Percentiles rank a stretch among this genome's conserved stretches.
phyloP scores from a whole-genome alignment of 306 rosid genomes.

The Hippophae gyantsensis region DNA sequence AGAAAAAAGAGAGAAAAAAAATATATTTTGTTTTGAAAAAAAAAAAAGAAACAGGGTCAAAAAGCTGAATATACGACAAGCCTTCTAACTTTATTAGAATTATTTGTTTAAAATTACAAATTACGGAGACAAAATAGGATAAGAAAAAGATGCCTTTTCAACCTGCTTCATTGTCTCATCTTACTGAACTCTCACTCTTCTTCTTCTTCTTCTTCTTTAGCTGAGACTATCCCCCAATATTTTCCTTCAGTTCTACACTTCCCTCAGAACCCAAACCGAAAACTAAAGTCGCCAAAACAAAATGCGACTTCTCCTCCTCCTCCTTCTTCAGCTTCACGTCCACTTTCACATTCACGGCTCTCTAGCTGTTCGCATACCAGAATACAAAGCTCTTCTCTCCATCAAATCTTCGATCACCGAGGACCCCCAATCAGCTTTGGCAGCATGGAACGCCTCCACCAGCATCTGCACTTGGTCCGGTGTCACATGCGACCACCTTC shows the following conservation, averaged over 20 bases:
- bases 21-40: too few species aligned
- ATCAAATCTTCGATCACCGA: slow-evolving; percentile 37
- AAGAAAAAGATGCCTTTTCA: slow-evolving; percentile 6
- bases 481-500: slow-evolving; percentile 57
- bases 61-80: too few species aligned
- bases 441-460: slow-evolving; percentile 59
- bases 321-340: slow-evolving; percentile 21
- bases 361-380: slow-evolving; percentile 24
- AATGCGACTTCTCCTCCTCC: slow-evolving; percentile 32
- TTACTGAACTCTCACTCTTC: slow-evolving; percentile 15
- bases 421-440: slow-evolving; percentile 39
- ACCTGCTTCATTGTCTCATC: background rate
- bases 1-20: too few species aligned
- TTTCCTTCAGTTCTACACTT: background rate
- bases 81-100: too few species aligned
- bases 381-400: slow-evolving; percentile 63
- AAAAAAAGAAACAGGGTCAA: too few species aligned
- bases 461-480: slow-evolving; percentile 55
- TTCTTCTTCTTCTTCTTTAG: slow-evolving; percentile 1
- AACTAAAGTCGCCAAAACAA: background rate
- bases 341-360: slow-evolving; percentile 14
- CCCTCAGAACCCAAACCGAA: background rate
- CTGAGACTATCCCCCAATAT: too few species aligned
- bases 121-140: background rate
- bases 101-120: too few species aligned